phyloP scores from a whole-genome alignment of 1,284 basidiomycete genomes.

The Sphaerobolus stellatus region DNA sequence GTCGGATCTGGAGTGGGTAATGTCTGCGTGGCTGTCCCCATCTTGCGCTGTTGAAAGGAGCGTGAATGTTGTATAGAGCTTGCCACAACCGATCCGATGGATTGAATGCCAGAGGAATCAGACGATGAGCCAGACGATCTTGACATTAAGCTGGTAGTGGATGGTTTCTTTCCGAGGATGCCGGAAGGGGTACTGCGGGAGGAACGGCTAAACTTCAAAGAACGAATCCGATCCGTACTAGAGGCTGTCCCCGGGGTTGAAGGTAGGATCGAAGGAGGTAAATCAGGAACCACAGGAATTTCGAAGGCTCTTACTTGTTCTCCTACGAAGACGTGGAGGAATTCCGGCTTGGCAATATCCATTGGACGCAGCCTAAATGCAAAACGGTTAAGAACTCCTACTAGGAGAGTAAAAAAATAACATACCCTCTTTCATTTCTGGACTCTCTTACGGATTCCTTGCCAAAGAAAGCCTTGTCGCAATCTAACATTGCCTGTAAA shows the following conservation, averaged over 20 bases:
- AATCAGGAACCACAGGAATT: neutral
- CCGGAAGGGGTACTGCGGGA: neutral
- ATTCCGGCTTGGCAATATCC: conserved; percentile 64
- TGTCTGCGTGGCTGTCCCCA: neutral
- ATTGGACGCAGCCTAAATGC: conserved; percentile 57
- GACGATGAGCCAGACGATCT: conserved; percentile 9
- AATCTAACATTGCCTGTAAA: conserved; percentile 59
- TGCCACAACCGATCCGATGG: neutral
- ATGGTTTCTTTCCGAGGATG: neutral
- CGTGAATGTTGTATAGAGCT: neutral
- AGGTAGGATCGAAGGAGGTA: neutral
- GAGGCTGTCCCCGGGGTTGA: neutral
- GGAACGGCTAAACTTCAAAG: neutral
- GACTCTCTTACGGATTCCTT: conserved; percentile 53
- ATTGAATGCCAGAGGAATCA: conserved; percentile 5
- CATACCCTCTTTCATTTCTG: conserved; percentile 67
- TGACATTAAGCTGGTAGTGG: conserved; percentile 6
- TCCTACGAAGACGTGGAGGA: conserved; percentile 35
- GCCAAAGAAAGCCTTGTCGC: conserved; percentile 40
- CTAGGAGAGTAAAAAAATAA: conserved; percentile 15
- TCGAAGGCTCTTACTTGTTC: conserved; percentile 13
- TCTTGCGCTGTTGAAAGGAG: neutral
- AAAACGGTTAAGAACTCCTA: neutral
- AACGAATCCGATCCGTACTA: too few relatives aligned
- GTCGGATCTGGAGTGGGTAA: neutral